These are phyloP conservation scores for Penicillium alfredii DNA, from an alignment of 495 filamentous ascomycete genomes.

Conservation along the genomic window DNA sequence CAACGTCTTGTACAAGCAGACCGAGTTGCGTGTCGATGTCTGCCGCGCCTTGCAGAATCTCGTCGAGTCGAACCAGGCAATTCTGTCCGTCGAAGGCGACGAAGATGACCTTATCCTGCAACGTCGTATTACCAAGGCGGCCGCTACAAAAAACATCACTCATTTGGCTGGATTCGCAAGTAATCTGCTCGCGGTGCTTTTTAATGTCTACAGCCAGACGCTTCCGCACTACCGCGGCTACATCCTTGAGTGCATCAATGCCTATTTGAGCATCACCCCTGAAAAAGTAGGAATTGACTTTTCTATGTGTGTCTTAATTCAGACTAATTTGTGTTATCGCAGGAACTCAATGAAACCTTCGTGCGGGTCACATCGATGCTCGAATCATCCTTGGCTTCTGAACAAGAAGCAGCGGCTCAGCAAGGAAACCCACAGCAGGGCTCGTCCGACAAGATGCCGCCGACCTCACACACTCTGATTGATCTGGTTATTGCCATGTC, in stretches of 20 bases:
- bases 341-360: slow-evolving; percentile 84
- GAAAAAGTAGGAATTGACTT: slow-evolving; percentile 41
- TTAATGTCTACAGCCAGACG: slow-evolving; percentile 96
- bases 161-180: slow-evolving; percentile 73
- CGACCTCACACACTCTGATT: slow-evolving; percentile 91
- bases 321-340: slow-evolving; percentile 17
- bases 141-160: slow-evolving; percentile 68
- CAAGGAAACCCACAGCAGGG: slow-evolving; percentile 53
- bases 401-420: slow-evolving; percentile 53
- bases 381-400: slow-evolving; percentile 55
- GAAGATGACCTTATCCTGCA: slow-evolving; percentile 66
- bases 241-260: slow-evolving; percentile 88
- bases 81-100: slow-evolving; percentile 53
- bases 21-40: slow-evolving; percentile 75
- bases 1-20: slow-evolving; percentile 87
- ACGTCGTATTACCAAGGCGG: slow-evolving; percentile 64
- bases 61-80: slow-evolving; percentile 83
- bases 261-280: slow-evolving; percentile 82
- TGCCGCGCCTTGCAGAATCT: slow-evolving; percentile 79
- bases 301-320: not conserved
- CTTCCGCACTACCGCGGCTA: slow-evolving; percentile 85
- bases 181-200: slow-evolving; percentile 88
- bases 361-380: slow-evolving; percentile 77
- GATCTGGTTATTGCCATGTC: slow-evolving; percentile 94
- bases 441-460: slow-evolving; percentile 70